These are phyloP conservation scores for Sugiyamaella mastotermitis DNA, from an alignment of 805 yeast species.

Conservation along the genomic window DNA sequence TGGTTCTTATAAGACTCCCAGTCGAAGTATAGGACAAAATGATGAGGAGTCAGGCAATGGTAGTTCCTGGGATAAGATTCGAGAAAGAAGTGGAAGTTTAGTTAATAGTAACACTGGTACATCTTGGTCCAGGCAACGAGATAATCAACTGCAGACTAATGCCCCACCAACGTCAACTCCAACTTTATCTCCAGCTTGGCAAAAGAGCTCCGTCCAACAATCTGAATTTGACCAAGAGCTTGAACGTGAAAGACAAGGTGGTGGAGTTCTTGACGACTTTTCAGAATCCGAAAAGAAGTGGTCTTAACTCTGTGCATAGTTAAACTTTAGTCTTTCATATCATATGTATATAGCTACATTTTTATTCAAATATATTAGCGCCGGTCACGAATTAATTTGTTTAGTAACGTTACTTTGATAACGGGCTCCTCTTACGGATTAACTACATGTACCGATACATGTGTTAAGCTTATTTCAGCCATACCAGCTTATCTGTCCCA, in stretches of 20 bases:
- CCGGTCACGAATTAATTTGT: too few relatives aligned
- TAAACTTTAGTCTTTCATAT: too few relatives aligned
- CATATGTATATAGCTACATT: slow-evolving; percentile 26
- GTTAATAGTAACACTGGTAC: slow-evolving; percentile 5
- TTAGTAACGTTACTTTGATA: too few relatives aligned
- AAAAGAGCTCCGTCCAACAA: slow-evolving; percentile 8
- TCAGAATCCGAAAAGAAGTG: slow-evolving; percentile 23
- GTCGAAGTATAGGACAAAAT: too few relatives aligned
- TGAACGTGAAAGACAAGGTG: slow-evolving; percentile 20
- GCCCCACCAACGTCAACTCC: background rate
- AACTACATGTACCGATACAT: too few relatives aligned
- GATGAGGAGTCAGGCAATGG: background rate
- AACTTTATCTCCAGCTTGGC: slow-evolving; percentile 3
- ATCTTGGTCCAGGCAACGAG: too few relatives aligned
- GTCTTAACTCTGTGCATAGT: slow-evolving; percentile 10
- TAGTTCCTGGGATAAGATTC: slow-evolving; percentile 17
- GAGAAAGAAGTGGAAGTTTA: slow-evolving; percentile 7
- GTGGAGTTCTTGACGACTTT: slow-evolving; percentile 21
- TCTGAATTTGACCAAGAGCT: slow-evolving; percentile 20
- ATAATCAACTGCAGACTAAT: too few relatives aligned
- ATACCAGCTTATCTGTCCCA: too few relatives aligned
- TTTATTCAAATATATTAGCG: too few relatives aligned
- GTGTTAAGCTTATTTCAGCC: too few relatives aligned
- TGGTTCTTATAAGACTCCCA: too few relatives aligned
- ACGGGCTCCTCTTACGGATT: too few relatives aligned